Evolutionary conservation across 2,329 filamentous ascomycete species (phyloP), one percentile per base, ranked within the genome.

Genomic region (Fonsecaea multimorphosa): DNA sequence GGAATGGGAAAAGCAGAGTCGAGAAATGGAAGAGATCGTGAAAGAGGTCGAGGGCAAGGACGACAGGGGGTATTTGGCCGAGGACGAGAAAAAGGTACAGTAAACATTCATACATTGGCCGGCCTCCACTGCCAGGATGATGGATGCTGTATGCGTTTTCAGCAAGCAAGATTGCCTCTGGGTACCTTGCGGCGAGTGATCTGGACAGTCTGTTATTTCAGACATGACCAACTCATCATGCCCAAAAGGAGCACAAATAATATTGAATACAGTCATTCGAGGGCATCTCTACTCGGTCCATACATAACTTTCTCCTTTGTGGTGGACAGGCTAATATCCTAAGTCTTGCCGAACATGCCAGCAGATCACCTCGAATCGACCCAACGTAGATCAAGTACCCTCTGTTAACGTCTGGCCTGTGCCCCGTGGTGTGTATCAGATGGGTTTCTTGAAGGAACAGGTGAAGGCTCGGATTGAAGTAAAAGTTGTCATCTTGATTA

Each of bases 1-100:
- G 67, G 89, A 92, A 76, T 96, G 92, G 92, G 85, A 89, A 74
- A 86, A 87, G 74, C 93, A 97, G 81, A 83, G 84, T 67, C 83
- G 86, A 76, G 89, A 90, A 76, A 92, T 92, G 83, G 91, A 95
- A 78, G 82, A 82, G 73, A 88, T 93, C 69, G 87, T 93, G 64
- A 85, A 88, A 77, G 86, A 91, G 74, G 91, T 97, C 2, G 87
- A 90, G 76, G 87, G 86, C 11, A 75, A 80, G 2, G 81, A 82
- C 72, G 81, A 82, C 63, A 76, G 81, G 65, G 74, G 73, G n/a
- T 82, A 82, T 65, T 64, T 66, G 54, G 40, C 16, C 24, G 44
- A 24, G 9, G 44, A 49, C 14, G 22, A 5, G 19, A 70, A 70
- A 61, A 70, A 68, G 52, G 44, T 61, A 27, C 65, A 66, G 58